Evolutionary conservation across 768 basidiomycete species (phyloP), one percentile per base, ranked within the genome.

Genomic region (Chlorophyllum brunneum): DNA sequence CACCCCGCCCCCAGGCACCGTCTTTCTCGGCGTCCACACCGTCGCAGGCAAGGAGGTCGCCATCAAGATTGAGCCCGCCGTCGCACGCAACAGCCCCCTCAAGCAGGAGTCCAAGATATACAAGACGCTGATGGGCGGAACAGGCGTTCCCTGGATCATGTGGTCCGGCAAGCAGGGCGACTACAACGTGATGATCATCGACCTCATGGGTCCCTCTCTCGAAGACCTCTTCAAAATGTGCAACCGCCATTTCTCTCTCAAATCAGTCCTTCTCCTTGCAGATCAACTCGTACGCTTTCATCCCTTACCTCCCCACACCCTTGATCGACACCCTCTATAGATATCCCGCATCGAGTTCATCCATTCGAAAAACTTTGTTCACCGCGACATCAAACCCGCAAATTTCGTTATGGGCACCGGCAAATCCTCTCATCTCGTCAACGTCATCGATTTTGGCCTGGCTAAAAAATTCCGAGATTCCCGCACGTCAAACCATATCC

Each of bases 151-250:
- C 0, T 93, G 89, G 82, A 88, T 94, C 57, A 85, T 92, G 76
- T 93, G 90, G 83, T 91, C 86, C 4, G 92, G 92, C 26, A 86
- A 82, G 55, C 86, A 95, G 63, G 95, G 88, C 26, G 85, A 94
- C 67, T 98, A 94, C 72, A 98, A 98, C 64, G 94, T 98, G 61
- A 90, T 99, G 79, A 91, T 98, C 63, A 93, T 98, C 63, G 95
- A 98, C 75, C 80, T 98, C 23, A 81, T 99, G 33, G 95, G 95
- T 0, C 93, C 95, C 2, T 86, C 85, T 2, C 74, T 92, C 44
- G 90, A 92, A 59, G 89, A 92, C 69, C 78, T 91, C 45, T 92
- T 92, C 77, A 86, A 90, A 65, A 81, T 83, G 71, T 92, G 88
- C 67, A 94, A 94, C 73, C 83, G 89, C 53, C 88, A 91, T 63